phyloP scores from a whole-genome alignment of 225 moss, liverwort and hornwort genomes.

The Pseudoscleropodium purum region DNA sequence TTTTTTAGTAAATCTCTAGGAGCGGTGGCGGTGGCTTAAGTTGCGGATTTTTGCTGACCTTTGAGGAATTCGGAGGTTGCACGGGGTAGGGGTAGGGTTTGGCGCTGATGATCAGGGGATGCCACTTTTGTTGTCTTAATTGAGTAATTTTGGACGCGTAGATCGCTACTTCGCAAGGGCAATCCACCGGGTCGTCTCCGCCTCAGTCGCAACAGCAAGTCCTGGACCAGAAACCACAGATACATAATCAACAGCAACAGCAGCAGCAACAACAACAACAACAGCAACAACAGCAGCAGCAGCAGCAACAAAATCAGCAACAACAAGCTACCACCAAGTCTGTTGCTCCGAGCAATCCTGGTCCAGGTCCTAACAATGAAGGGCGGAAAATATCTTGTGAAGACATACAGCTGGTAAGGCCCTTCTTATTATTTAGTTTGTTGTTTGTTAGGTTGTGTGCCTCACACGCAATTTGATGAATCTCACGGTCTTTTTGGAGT shows the following conservation, averaged over 20 bases:
- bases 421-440: not conserved
- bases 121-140: not conserved
- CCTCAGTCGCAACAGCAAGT: constrained; percentile 26
- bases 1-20: not conserved
- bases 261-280: not conserved
- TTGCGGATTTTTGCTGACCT: not conserved
- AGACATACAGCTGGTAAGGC: constrained; percentile 80
- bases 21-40: not conserved
- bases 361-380: constrained; percentile 55
- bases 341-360: constrained; percentile 24
- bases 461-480: not conserved
- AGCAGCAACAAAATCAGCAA: constrained; percentile 3
- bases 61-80: constrained; percentile 3
- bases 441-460: not conserved
- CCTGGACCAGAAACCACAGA: constrained; percentile 37
- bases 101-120: not conserved
- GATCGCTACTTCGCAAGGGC: constrained; percentile 40
- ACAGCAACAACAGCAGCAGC: not conserved
- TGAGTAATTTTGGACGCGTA: constrained; percentile 1
- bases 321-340: constrained; percentile 42
- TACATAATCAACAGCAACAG: constrained; percentile 27
- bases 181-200: constrained; percentile 32
- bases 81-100: constrained; percentile 25
- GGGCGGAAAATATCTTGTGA: constrained; percentile 94
- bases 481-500: not conserved